Base-by-base conservation (phyloP, 176 grass and related monocot species). In the Hsuehochloa calcarea region DNA sequence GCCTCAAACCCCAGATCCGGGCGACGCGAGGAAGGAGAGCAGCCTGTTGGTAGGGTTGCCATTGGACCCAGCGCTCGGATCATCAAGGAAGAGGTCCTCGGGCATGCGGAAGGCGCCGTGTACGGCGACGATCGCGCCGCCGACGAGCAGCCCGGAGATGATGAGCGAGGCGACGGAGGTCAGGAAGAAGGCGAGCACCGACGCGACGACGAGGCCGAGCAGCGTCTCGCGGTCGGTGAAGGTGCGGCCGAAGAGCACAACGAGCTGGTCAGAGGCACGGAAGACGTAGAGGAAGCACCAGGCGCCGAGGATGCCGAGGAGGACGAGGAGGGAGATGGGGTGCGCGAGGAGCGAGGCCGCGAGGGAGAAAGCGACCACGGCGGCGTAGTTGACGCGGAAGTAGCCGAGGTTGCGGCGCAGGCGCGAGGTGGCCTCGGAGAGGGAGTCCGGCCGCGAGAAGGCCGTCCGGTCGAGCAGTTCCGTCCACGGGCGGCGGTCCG, bases 361-460 rank as follows among this genome's bases (percentile, higher is more conserved):
- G 74, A 99, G 93, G 59, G 87, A 71, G 47, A 85, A 46, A 41
- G 91, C 91, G 63, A 96, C 85, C 29, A 99, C 54, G 73, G 96
- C 86, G 74, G 93, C 88, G 88, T 99, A 99, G 91, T 99, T 96
- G 77, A 99, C 88, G 77, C 96, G 93, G 84, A 99, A 99, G 81
- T 99, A 99, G 56, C 76, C 73, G 13, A 96, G 75, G 81, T 99
- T 99, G 81, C 92, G 94, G 63, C 91, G 91, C 71, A 99, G 86
- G 64, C 96, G 86, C 6, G 93, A 94, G 65, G 93, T 77, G 81
- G 93, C 93, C 68, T 99, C 93, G 35, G 96, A 82, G 74, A 99
- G 65, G n/a, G 91, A 92, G 15, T 94, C 91, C 5, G 90, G 90
- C 7, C 90, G 82, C 69, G 93, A 89, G 76, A 99, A 92, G 55